Evolutionary conservation across 371 early-diverging fungal species (phyloP), one percentile per base, ranked within the genome.

Genomic region (Syncephalastrum racemosum): DNA sequence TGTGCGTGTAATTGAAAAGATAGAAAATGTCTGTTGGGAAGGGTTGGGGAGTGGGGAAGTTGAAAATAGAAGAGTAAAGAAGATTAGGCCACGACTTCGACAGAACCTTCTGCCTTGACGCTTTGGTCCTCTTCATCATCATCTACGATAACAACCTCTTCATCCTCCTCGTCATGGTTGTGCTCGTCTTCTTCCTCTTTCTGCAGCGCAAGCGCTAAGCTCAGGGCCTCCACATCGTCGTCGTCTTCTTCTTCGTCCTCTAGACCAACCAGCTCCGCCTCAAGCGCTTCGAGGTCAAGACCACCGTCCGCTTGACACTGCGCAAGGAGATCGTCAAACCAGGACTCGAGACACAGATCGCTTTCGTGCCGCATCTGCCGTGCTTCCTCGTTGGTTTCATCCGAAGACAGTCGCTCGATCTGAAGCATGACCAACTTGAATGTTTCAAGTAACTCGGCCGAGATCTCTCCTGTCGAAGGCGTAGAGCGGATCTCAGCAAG

Each of bases 301-400:
- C 67, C 72, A 12, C 65, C 71, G 46, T 71, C 75, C 0, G 69
- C 75, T 46, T 71, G 73, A 53, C 73, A 77, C 14, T 58, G 73
- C 16, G 71, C 77, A 15, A 77, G 55, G 22, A 77, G 48, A 40
- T 77, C 73, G 43, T 77, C 77, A 53, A 77, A 73, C 77, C 77
- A 77, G 43, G 67, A 44, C 59, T 73, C 77, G 23, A 77, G 49
- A 43, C 69, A 77, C 15, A 60, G 60, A 23, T 73, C 77, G 36
- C 71, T 71, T 27, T 77, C 70, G 43, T 73, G 61, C 55, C 68
- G 73, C 56, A 77, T 60, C 50, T 63, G 60, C 24, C 47, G 57
- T 44, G 71, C 71, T 53, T 69, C 69, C 13, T 52, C 41, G 39
- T 75, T 69, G 4, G 67, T 57, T 48, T 69, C 63, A 53, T 75